These are phyloP conservation scores for Didymella exigua DNA, from an alignment of 2,329 filamentous ascomycete genomes.

Conservation along the genomic window DNA sequence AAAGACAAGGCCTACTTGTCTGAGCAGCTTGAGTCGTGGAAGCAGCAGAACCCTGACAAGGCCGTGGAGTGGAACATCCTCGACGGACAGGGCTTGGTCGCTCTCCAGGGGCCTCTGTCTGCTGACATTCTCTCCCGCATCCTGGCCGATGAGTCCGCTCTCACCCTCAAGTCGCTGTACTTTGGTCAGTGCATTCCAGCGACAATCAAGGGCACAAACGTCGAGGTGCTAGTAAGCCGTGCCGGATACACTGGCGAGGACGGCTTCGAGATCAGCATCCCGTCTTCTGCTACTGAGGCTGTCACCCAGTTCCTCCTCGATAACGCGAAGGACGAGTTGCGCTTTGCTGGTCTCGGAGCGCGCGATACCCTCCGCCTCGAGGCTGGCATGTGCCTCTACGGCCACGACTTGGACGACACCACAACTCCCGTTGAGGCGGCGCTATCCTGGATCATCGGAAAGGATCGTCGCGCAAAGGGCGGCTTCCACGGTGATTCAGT, in stretches of 20 bases:
- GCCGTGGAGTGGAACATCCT: slow-evolving; percentile 72
- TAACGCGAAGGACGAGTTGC: slow-evolving; percentile 67
- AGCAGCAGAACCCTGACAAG: slow-evolving; percentile 45
- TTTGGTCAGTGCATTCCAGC: slow-evolving; percentile 79
- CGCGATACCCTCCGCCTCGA: slow-evolving; percentile 92
- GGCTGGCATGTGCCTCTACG: slow-evolving; percentile 99
- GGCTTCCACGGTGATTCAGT: slow-evolving; percentile 85
- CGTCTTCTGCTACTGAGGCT: slow-evolving; percentile 66
- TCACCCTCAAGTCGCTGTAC: slow-evolving; percentile 65
- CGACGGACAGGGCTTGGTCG: slow-evolving; percentile 77
- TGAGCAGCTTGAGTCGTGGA: slow-evolving; percentile 65
- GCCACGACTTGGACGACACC: slow-evolving; percentile 88
- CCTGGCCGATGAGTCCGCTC: slow-evolving; percentile 58
- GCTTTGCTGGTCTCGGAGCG: slow-evolving; percentile 86
- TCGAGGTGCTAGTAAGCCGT: slow-evolving; percentile 73
- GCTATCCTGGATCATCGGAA: slow-evolving; percentile 82
- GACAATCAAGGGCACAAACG: slow-evolving; percentile 64
- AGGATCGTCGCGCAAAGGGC: slow-evolving; percentile 70
- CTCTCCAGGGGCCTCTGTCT: slow-evolving; percentile 84
- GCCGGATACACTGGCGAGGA: slow-evolving; percentile 98
- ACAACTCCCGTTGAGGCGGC: slow-evolving; percentile 71
- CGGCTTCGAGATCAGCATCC: slow-evolving; percentile 94
- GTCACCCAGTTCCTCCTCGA: slow-evolving; percentile 74
- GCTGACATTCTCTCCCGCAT: slow-evolving; percentile 70
- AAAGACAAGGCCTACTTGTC: slow-evolving; percentile 83